A percentile compares a stretch with the other conserved stretches of the same genome.
These are phyloP conservation scores for Alternaria brassicicola DNA, from an alignment of 2,329 filamentous ascomycete species.

Conservation along the genomic window DNA sequence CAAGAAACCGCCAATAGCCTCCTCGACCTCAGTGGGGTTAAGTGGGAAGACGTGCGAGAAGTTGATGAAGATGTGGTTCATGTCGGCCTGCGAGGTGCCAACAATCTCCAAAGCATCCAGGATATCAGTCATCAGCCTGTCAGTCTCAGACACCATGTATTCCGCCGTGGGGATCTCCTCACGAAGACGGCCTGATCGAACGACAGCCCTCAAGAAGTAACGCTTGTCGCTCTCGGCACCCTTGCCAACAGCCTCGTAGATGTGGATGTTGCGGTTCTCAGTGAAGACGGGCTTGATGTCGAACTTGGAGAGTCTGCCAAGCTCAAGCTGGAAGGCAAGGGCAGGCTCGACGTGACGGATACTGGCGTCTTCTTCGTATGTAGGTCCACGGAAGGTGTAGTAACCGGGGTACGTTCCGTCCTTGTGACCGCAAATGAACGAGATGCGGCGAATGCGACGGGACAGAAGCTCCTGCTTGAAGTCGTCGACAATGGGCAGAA, in stretches of 20 bases:
- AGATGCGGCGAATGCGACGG: constrained; percentile 84
- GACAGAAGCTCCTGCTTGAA: constrained; percentile 83
- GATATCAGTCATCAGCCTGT: constrained; percentile 96
- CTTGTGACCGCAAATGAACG: constrained; percentile 93
- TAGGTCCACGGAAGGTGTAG: constrained; percentile 95
- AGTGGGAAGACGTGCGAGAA: constrained; percentile 97
- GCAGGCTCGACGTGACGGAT: constrained; percentile 98
- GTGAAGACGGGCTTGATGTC: constrained; percentile 98
- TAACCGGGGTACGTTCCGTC: constrained; percentile 96
- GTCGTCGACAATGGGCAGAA: constrained; percentile 75
- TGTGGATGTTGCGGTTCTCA: constrained; percentile 98
- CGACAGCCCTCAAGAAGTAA: constrained; percentile 96
- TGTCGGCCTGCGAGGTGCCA: constrained; percentile 97
- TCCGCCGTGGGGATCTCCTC: constrained; percentile 99
- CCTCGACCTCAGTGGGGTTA: constrained; percentile 85
- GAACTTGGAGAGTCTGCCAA: constrained; percentile 93
- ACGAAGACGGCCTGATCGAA: constrained; percentile 88
- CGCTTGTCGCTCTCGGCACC: constrained; percentile 95
- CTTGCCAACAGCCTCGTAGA: constrained; percentile 96
- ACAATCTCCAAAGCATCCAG: constrained; percentile 97
- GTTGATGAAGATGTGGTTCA: constrained; percentile 99
- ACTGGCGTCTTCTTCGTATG: constrained; percentile 87
- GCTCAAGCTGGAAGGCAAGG: constrained; percentile 96
- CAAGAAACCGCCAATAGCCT: constrained; percentile 91
- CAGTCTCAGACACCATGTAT: constrained; percentile 96